Base-by-base conservation (phyloP, 768 basidiomycete genomes). In the Hygrophoropsis aurantiaca region DNA sequence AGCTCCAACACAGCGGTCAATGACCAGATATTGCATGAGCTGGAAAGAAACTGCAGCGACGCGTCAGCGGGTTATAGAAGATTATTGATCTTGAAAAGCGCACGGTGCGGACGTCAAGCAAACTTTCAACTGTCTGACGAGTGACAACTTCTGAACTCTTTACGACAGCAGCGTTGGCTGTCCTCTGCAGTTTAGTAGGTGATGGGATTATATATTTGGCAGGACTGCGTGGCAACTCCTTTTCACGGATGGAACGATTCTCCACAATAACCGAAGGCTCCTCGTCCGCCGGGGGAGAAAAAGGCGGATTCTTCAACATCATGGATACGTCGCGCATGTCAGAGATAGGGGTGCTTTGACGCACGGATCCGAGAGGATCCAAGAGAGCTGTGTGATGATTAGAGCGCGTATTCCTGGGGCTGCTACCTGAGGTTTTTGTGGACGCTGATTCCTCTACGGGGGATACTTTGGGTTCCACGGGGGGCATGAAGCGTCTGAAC, bases 1-100 rank as follows among this genome's bases (percentile, higher is more conserved):
- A 85, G 58, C 58, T 87, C 86, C 15, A 73, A 53, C 8, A 81
- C 42, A 6, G 77, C 73, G 0, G 81, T 81, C 35, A 82, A 50
- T 16, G 72, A 70, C 71, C 77, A 81, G 36, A 87, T 80, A 48
- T 82, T 81, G 30, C 70, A 71, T 1, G 85, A 80, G 52, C 79
- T 80, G n/a, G 86, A 87, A 9, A 86, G 69, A 44, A 79, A 78
- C 85, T 74, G 35, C 8, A 18, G 43, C n/a, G 35, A 48, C 46
- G 37, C 34, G 23, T 21, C 15, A 30, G 27, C 13, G 13, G 27
- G 7, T 6, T 13, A 7, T 10, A 10, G 18, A 26, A 41, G 16
- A 40, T 8, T 30, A 40, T 4, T 27, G n/a, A 33, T 13, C 20
- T 2, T 18, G 33, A 7, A n/a, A 21, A 18, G 55, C 64, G 23